These are phyloP conservation scores for Metarhizium guizhouense DNA, from an alignment of 2,329 filamentous ascomycete species.

Conservation along the genomic window DNA sequence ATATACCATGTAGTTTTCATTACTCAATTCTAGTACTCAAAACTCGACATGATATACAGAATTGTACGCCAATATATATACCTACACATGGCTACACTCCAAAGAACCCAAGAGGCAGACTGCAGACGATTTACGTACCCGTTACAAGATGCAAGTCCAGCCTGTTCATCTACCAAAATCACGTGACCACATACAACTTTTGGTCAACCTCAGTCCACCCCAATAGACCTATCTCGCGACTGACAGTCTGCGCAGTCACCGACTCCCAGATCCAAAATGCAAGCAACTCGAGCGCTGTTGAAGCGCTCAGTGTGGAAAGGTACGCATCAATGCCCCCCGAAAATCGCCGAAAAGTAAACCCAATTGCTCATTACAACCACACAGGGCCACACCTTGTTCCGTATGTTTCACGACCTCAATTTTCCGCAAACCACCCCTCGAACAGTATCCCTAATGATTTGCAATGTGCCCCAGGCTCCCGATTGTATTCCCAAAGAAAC, in stretches of 20 bases:
- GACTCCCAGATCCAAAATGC: constrained; percentile 39
- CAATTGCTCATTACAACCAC: constrained; percentile 7
- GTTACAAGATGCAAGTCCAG: too few relatives aligned
- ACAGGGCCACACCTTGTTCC: constrained; percentile 45
- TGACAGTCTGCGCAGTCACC: neutral
- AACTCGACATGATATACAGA: too few relatives aligned
- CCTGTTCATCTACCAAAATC: neutral
- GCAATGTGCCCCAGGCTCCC: constrained; percentile 38
- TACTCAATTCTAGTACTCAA: too few relatives aligned
- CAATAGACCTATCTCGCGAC: neutral
- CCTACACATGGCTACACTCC: too few relatives aligned
- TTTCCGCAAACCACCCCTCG: neutral
- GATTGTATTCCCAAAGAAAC: constrained; percentile 50
- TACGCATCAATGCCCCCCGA: constrained; percentile 24
- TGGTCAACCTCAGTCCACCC: neutral
- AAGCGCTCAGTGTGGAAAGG: constrained; percentile 87
- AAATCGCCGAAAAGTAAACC: neutral
- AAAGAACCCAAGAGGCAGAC: too few relatives aligned
- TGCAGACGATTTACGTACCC: too few relatives aligned
- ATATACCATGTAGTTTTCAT: too few relatives aligned
- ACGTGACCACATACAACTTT: neutral
- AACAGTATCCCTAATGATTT: constrained; percentile 4
- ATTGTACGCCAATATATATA: too few relatives aligned
- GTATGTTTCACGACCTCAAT: constrained; percentile 25
- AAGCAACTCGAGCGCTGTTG: constrained; percentile 57